Evolutionary conservation across 176 grass and related monocot species (phyloP).

Genomic region (Typha latifolia): DNA sequence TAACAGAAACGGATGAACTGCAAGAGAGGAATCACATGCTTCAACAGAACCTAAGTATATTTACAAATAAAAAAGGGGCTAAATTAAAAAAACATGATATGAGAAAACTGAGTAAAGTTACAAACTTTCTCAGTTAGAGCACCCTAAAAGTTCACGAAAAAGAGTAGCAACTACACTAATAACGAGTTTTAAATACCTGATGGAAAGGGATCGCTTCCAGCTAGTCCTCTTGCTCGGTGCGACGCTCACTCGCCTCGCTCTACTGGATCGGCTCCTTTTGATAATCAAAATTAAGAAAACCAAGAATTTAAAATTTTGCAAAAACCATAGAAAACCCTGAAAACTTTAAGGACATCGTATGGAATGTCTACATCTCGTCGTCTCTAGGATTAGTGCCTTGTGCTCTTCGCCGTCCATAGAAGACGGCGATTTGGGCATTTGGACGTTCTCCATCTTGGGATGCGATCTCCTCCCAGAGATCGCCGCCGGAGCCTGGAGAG

Average conservation of each 20-base stretch:
- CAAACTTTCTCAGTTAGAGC: background rate
- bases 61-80: no score
- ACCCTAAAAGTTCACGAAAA: background rate
- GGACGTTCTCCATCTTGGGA: conserved; percentile 23
- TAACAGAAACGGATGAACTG: no score
- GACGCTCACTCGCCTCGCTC: conserved; percentile 44
- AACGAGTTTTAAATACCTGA: conserved; percentile 40
- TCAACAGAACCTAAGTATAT: no score
- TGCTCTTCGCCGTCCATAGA: conserved; percentile 48
- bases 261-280: conserved; percentile 24
- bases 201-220: conserved; percentile 92
- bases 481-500: conserved; percentile 15
- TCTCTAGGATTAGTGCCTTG: conserved; percentile 13
- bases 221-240: conserved; percentile 42
- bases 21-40: no score
- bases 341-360: background rate
- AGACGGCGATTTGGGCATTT: conserved; percentile 29
- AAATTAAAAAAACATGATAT: no score
- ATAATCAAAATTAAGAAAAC: background rate
- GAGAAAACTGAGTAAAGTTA: background rate
- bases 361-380: conserved; percentile 27
- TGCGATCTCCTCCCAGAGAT: conserved; percentile 59
- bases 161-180: background rate
- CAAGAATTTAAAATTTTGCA: background rate
- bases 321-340: background rate